Evolutionary conservation across 2,329 filamentous ascomycete species (phyloP), one percentile per base, ranked within the genome.

Genomic region (Fusarium equiseti): DNA sequence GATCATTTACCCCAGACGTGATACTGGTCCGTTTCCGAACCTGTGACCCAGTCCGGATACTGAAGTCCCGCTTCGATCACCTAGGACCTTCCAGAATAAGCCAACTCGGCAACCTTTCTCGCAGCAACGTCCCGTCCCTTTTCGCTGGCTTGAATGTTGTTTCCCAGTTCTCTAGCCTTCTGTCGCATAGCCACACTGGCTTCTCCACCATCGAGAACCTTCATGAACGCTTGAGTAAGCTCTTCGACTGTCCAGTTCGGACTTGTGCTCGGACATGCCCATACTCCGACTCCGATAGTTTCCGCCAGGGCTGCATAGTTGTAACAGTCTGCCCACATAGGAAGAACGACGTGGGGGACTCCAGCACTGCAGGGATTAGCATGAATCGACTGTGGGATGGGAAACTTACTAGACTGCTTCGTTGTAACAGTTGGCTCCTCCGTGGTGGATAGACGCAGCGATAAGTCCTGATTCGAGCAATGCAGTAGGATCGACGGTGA

Each of bases 281-380:
- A 83, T 0, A 82, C 63, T 1, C 84, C 84, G 13, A 86, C 77
- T 0, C 80, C 80, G 0, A 83, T 69, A 52, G 77, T 81, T 69
- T 86, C 83, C 0, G 79, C 81, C 4, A 80, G 77, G 16, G 76
- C 75, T 10, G 83, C 83, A 56, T 80, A 85, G 51, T 84, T 83
- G 57, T 84, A 84, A 0, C 81, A 78, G 53, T 86, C 84, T 1
- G 81, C 75, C 84, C 84, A 86, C 1, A 80, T 65, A 0, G 85
- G 84, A 2, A 87, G 76, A 8, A 86, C 66, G 8, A 86, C 69
- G 43, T 86, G 84, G 3, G 84, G 82, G 6, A 83, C 76, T 4
- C 83, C 83, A 12, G 79, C 77, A 7, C 84, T 62, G 0, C 2
- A 20, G 4, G 26, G 1, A 6, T 63, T 45, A 63, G 38, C 6